Evolutionary conservation across 2,329 filamentous ascomycete genomes (phyloP).

Genomic region (Xylaria polymorpha): DNA sequence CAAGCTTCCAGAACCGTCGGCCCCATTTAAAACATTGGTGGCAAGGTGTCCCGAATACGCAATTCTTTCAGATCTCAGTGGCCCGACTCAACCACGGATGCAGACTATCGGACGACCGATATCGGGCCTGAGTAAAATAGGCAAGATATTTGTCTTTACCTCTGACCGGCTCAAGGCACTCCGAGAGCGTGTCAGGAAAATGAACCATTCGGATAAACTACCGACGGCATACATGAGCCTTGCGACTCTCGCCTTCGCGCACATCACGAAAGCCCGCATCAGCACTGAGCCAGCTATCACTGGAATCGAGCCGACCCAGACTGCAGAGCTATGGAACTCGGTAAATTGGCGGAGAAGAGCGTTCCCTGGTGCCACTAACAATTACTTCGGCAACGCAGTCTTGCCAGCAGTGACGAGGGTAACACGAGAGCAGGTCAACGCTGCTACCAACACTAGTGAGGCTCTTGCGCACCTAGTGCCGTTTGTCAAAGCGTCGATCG

Average conservation of each 20-base stretch:
- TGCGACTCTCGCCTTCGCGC: constrained; percentile 56
- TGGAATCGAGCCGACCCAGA: constrained; percentile 37
- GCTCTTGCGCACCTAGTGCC: constrained; percentile 49
- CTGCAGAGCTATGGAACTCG: constrained; percentile 53
- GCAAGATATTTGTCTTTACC: constrained; percentile 57
- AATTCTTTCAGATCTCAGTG: constrained; percentile 49
- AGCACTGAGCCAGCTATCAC: constrained; percentile 43
- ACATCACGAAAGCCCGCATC: constrained; percentile 53
- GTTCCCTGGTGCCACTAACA: constrained; percentile 47
- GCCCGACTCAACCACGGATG: constrained; percentile 53
- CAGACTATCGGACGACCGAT: constrained; percentile 45
- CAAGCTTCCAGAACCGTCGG: constrained; percentile 36
- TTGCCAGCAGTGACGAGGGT: constrained; percentile 53
- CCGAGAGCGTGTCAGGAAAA: constrained; percentile 41
- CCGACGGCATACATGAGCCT: constrained; percentile 57
- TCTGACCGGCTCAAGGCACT: constrained; percentile 51
- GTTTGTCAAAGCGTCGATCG: constrained; percentile 50
- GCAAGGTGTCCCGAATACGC: constrained; percentile 55
- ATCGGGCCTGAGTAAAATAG: constrained; percentile 51
- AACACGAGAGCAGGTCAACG: constrained; percentile 41
- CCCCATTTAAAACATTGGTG: constrained; percentile 45
- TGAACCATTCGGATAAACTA: constrained; percentile 37
- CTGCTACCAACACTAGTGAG: constrained; percentile 42
- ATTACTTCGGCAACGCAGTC: constrained; percentile 58
- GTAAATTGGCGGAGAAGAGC: constrained; percentile 57